These are phyloP conservation scores for Isatis lusitanica DNA, from an alignment of 441 rosid species.

Conservation along the genomic window DNA sequence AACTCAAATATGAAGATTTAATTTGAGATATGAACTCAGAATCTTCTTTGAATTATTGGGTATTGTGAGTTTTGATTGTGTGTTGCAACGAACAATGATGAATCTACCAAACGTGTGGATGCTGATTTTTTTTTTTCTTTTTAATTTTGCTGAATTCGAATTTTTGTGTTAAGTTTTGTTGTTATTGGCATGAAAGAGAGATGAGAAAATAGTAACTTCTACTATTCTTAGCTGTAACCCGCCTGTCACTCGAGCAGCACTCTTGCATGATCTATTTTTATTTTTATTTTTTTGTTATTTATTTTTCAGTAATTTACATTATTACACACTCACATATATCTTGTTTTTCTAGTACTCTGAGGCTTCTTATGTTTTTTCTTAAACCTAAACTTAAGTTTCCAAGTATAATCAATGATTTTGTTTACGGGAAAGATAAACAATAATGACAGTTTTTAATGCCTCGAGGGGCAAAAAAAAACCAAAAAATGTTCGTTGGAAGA, in stretches of 20 bases:
- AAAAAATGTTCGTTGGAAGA: slow-evolving; percentile 37
- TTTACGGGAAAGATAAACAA: slow-evolving; percentile 35
- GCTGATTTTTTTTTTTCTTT: slow-evolving; percentile 1
- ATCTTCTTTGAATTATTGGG: slow-evolving; percentile 23
- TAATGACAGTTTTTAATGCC: slow-evolving; percentile 27
- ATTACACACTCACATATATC: slow-evolving; percentile 12
- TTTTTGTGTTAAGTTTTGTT: slow-evolving; percentile 51
- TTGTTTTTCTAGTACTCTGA: slow-evolving; percentile 11
- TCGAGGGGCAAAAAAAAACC: slow-evolving; percentile 31
- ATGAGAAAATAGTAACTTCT: slow-evolving; percentile 36
- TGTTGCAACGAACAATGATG: slow-evolving; percentile 44
- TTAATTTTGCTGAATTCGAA: slow-evolving; percentile 25
- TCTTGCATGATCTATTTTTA: slow-evolving; percentile 79
- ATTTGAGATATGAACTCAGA: slow-evolving; percentile 11
- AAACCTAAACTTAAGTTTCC: slow-evolving; percentile 21
- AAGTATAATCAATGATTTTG: slow-evolving; percentile 27
- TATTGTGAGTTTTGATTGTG: slow-evolving; percentile 24
- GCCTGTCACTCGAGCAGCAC: slow-evolving; percentile 92
- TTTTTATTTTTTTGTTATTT: background rate
- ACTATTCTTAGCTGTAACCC: slow-evolving; percentile 77
- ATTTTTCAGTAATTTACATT: slow-evolving; percentile 5
- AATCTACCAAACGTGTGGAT: slow-evolving; percentile 30
- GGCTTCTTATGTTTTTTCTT: slow-evolving; percentile 8
- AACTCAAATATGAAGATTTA: background rate
- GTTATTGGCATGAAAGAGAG: slow-evolving; percentile 51